Evolutionary conservation across 495 filamentous ascomycete species (phyloP).

Genomic region (Neurospora sp.): DNA sequence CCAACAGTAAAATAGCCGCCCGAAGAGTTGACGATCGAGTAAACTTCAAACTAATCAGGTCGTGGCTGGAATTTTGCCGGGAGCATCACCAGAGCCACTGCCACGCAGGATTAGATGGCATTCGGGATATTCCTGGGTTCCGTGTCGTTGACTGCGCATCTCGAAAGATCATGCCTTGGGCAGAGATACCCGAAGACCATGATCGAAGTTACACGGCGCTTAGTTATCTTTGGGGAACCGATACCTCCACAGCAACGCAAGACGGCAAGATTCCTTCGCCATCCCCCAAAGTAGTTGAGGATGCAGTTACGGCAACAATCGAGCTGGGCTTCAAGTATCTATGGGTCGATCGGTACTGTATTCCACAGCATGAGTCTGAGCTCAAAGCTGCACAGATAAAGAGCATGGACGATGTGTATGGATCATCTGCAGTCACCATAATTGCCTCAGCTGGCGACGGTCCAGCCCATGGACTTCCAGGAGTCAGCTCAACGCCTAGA

Average conservation of each 20-base stretch:
- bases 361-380: slow-evolving; percentile 18
- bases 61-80: slow-evolving; percentile 7
- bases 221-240: slow-evolving; percentile 12
- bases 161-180: slow-evolving; percentile 3
- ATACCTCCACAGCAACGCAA: neutral
- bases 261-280: neutral
- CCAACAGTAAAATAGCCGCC: neutral
- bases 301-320: slow-evolving; percentile 21
- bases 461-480: slow-evolving; percentile 8
- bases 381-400: slow-evolving; percentile 23
- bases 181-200: slow-evolving; percentile 1
- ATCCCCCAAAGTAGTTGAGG: slow-evolving; percentile 18
- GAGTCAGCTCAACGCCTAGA: slow-evolving; percentile 7
- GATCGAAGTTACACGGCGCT: slow-evolving; percentile 6
- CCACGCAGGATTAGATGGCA: slow-evolving; percentile 3
- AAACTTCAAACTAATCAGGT: neutral
- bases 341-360: slow-evolving; percentile 32
- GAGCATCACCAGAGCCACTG: slow-evolving; percentile 5
- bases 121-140: slow-evolving; percentile 9
- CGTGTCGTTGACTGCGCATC: slow-evolving; percentile 11
- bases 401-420: slow-evolving; percentile 23
- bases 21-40: neutral
- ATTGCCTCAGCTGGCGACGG: slow-evolving; percentile 15
- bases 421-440: slow-evolving; percentile 16
- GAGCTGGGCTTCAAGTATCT: slow-evolving; percentile 21